Base-by-base conservation (phyloP, 345 rosid species). In the Schrenkiella parvula region DNA sequence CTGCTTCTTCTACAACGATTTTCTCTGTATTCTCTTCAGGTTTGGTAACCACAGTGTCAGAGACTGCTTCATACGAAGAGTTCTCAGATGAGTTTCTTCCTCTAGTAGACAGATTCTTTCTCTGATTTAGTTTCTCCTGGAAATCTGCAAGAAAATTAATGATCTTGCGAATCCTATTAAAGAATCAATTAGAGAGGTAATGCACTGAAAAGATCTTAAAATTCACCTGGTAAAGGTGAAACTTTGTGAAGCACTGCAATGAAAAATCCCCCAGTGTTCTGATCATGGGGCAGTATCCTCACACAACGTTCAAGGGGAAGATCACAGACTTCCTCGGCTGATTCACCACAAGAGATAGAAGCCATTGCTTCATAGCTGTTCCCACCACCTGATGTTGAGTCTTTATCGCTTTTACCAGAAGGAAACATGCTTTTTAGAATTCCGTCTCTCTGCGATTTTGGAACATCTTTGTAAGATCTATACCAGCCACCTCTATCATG, bases 261-360 rank as follows among this genome's bases (percentile, higher is more conserved):
- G 78, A 95, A 95, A 78, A 95, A 95, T 44, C 97, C 93, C 64
- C 97, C 99, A 8, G 87, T 81, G 80, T 91, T 95, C 81, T 95
- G 99, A 87, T 95, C 97, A 80, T 89, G 96, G 78, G 99, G 97
- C 56, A 88, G 63, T 79, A 95, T 86, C 84, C 98, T 91, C 85
- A 89, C 73, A 88, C 99, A 95, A 21, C 80, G 82, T 66, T 89
- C 93, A 47, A 95, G 84, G 10, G 93, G 93, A 46, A 89, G 91
- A 81, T 80, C 83, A 66, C 84, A 89, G 68, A 84, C 80, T 79
- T 89, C 95, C 73, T 77, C 87, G 26, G 73, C 84, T 64, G 70
- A 68, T 35, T 79, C 80, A 37, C 31, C 56, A 13, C 21, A 31
- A 17, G 81, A 80, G 10, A 48, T 13, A 4, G 72, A 71, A 76